Base-by-base conservation (phyloP, 2,329 filamentous ascomycete genomes). In the Xylariomycetidae sp. region DNA sequence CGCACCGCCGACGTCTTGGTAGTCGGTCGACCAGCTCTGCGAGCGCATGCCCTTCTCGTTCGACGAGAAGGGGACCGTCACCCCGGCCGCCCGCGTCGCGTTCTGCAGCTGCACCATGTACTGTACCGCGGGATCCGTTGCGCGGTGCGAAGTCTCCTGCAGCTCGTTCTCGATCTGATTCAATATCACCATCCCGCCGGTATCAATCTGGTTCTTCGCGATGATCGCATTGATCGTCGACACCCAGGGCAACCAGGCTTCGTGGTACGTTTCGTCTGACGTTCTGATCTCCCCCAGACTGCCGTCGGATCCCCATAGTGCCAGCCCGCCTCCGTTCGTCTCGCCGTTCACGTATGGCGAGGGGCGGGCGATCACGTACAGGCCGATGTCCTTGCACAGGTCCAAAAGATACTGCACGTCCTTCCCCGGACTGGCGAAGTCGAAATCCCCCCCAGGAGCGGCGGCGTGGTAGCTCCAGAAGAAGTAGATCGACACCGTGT, bases 101-200 rank as follows among this genome's bases (percentile, higher is more conserved):
- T 31, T 13, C 29, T 31, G 19, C n/a, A 31, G 18, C 29, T 31
- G 29, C 19, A 23, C 18, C 29, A 31, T 31, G 19, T 31, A 23
- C 13, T 23, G 14, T 19, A 31, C 29, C 8, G 14, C 19, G 13
- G 29, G 15, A 13, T 20, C 16, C 9, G 4, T 16, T 3, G 29
- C 8, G 12, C n/a, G n/a, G 19, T 31, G 29, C 4, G 7, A 10
- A n/a, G 18, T 31, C 19, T 31, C 29, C 14, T 31, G 29, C 8
- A 22, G 18, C 19, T 31, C 29, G 16, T 31, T 31, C 19, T 31
- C 29, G 19, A 31, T 31, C 20, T 31, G 29, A 16, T 31, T 14
- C 18, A 31, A 15, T 6, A 31, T 31, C 9, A 31, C 29, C 12
- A 14, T 20, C 4, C 29, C 29, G n/a, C 19, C 19, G 9, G 23